Evolutionary conservation across 169 alveolate genomes (phyloP).

Genomic region (Plasmodium adleri): DNA sequence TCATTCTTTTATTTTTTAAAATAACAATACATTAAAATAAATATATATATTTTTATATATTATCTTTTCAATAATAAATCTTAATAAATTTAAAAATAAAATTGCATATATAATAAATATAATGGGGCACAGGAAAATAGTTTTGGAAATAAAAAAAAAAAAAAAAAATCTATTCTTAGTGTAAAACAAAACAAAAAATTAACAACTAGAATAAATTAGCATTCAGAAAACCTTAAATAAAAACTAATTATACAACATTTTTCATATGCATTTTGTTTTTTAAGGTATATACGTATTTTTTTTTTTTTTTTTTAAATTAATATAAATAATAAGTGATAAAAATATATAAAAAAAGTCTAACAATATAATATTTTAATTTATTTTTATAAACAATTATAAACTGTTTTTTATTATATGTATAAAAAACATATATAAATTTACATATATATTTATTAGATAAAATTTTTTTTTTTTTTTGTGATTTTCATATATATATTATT

Average conservation of each 20-base stretch:
- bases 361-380: slow-evolving; percentile 16
- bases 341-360: slow-evolving; percentile 35
- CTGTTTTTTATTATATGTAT: too few species aligned
- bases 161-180: slow-evolving; percentile 12
- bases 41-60: slow-evolving; percentile 14
- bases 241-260: slow-evolving; percentile 41
- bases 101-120: slow-evolving; percentile 9
- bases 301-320: slow-evolving; percentile 24
- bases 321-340: slow-evolving; percentile 4
- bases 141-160: slow-evolving; percentile 7
- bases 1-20: slow-evolving; percentile 71
- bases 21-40: slow-evolving; percentile 44
- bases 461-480: too few species aligned
- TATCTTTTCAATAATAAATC: slow-evolving; percentile 14
- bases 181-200: slow-evolving; percentile 57
- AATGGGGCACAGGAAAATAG: background rate
- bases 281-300: slow-evolving; percentile 12
- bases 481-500: too few species aligned
- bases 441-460: too few species aligned
- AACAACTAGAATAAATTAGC: slow-evolving; percentile 22
- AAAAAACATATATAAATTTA: too few species aligned
- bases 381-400: background rate
- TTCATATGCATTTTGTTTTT: slow-evolving; percentile 30
- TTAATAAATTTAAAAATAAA: slow-evolving; percentile 33
- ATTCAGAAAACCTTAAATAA: slow-evolving; percentile 28